phyloP scores from a whole-genome alignment of 352 stramenopile genomes.

The Pythium grandisporangium region DNA sequence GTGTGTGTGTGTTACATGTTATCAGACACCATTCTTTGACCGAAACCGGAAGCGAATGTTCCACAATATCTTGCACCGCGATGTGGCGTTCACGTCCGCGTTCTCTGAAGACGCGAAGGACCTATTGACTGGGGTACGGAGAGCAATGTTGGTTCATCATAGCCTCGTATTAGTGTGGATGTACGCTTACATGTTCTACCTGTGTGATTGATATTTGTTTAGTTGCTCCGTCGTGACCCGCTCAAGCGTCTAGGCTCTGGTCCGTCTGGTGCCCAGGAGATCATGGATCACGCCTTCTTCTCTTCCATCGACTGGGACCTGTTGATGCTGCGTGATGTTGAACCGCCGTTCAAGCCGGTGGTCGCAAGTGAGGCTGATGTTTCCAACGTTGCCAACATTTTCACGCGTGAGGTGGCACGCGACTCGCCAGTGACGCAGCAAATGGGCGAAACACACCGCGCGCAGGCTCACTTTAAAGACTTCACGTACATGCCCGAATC shows the following conservation, averaged over 20 bases:
- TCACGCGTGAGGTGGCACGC: slow-evolving; percentile 72
- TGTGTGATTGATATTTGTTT: slow-evolving; percentile 1
- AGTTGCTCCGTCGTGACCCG: slow-evolving; percentile 77
- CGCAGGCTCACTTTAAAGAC: slow-evolving; percentile 86
- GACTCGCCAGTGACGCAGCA: slow-evolving; percentile 86
- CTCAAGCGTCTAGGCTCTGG: slow-evolving; percentile 75
- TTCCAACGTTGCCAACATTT: slow-evolving; percentile 84
- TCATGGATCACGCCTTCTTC: slow-evolving; percentile 88
- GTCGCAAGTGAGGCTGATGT: slow-evolving; percentile 78
- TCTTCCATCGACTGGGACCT: slow-evolving; percentile 81
- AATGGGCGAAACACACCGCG: slow-evolving; percentile 69
- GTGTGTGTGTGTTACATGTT: slow-evolving; percentile 1
- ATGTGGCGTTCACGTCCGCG: slow-evolving; percentile 77
- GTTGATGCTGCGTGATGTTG: slow-evolving; percentile 70
- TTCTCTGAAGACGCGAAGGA: slow-evolving; percentile 87
- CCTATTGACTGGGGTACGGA: slow-evolving; percentile 54
- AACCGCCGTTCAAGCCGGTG: slow-evolving; percentile 81
- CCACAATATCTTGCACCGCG: slow-evolving; percentile 88
- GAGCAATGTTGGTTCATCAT: slow-evolving; percentile 7
- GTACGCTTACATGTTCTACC: not conserved
- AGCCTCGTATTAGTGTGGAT: not conserved
- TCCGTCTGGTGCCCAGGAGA: slow-evolving; percentile 77
- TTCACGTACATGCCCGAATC: slow-evolving; percentile 89
- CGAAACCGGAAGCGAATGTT: slow-evolving; percentile 94
- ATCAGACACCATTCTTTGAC: slow-evolving; percentile 91